Percentiles rank a stretch among this genome's conserved stretches.
Conservation (phyloP, 2,329 filamentous ascomycete species). For the Colletotrichum lupini region DNA sequence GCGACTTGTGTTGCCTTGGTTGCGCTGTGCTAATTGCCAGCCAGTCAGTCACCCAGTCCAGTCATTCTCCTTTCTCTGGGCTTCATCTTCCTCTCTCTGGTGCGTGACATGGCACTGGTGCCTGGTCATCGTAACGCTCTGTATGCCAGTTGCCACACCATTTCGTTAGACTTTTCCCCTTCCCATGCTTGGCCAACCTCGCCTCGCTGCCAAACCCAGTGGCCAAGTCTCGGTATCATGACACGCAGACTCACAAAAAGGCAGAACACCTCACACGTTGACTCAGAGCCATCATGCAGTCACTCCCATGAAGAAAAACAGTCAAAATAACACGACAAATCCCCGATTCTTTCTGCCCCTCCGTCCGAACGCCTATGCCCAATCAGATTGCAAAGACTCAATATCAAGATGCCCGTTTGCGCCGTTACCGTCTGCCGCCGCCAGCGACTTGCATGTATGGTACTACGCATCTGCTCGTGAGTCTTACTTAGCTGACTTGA, state of each 20-base stretch:
- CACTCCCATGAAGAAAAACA: neutral
- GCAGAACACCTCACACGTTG: constrained; percentile 8
- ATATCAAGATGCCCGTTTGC: neutral
- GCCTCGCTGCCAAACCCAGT: neutral
- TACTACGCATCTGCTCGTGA: neutral
- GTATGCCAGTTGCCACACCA: neutral
- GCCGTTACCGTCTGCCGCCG: neutral
- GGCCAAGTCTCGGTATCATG: neutral
- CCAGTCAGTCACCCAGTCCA: neutral
- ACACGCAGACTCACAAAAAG: constrained; percentile 11
- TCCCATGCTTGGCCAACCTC: neutral
- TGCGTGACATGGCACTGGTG: neutral
- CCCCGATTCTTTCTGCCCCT: neutral
- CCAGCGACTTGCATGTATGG: neutral
- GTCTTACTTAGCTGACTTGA: neutral
- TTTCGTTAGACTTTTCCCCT: neutral
- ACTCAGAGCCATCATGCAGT: neutral
- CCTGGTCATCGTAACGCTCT: neutral
- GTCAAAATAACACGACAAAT: neutral
- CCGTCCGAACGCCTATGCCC: neutral
- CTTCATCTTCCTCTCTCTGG: neutral
- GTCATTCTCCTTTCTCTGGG: too few relatives aligned
- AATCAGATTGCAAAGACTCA: neutral
- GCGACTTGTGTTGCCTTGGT: neutral
- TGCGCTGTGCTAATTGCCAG: neutral